Evolutionary conservation across 176 grass and related monocot species (phyloP).

Genomic region (Triticum dicoccoides): DNA sequence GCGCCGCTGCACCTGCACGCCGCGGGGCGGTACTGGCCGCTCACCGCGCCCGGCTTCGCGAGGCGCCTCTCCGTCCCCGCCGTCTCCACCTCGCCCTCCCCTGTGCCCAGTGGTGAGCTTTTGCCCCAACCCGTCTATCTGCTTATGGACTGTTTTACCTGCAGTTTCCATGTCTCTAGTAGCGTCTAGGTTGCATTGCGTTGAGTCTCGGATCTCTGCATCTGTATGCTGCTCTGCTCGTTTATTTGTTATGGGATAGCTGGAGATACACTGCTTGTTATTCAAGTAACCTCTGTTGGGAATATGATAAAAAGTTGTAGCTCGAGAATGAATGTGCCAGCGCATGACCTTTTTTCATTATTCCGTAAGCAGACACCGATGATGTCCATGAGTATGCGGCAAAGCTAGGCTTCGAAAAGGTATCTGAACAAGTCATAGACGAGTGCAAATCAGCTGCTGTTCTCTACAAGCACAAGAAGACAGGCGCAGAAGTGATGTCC

Average conservation of each 20-base stretch:
- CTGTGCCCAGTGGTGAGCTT: conserved; percentile 56
- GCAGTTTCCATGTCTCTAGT: neutral
- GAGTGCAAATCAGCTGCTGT: conserved; percentile 91
- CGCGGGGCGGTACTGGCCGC: conserved; percentile 34
- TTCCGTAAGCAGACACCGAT: conserved; percentile 46
- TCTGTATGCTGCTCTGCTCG: neutral
- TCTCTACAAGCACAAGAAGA: conserved; percentile 97
- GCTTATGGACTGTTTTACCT: neutral
- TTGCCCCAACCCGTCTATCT: neutral
- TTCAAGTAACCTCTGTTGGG: neutral
- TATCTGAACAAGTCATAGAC: conserved; percentile 87
- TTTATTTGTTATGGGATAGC: neutral
- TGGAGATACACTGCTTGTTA: neutral
- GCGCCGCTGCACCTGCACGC: conserved; percentile 46
- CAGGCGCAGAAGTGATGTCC: conserved; percentile 90
- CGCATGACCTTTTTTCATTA: conserved; percentile 34
- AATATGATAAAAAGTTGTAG: neutral
- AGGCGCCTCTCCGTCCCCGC: conserved; percentile 51
- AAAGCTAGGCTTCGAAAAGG: conserved; percentile 77
- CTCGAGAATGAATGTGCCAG: neutral
- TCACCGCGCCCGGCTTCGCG: conserved; percentile 12
- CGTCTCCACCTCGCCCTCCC: conserved; percentile 74
- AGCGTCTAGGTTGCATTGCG: neutral
- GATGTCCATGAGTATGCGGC: conserved; percentile 70
- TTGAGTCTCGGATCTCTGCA: neutral